Evolutionary conservation across 2,329 filamentous ascomycete genomes (phyloP), one percentile per base, ranked within the genome.

Genomic region (Calonectria crousiana): DNA sequence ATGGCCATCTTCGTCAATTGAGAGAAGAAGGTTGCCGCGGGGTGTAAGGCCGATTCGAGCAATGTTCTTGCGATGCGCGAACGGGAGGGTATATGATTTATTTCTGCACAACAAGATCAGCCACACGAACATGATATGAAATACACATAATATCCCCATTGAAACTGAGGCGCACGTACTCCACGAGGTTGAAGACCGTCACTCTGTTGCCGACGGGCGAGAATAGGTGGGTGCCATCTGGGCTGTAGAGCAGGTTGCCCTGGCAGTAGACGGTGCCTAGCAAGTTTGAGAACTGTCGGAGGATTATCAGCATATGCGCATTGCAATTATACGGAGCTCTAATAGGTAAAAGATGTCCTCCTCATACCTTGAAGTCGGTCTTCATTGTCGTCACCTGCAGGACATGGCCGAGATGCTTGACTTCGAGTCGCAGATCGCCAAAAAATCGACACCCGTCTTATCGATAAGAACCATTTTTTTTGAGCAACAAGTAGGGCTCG

Each of bases 201-300:
- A 99, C 95, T 83, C 95, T 90, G 87, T 98, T 99, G 83, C 97
- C 97, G 68, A 99, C 97, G 10, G 97, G 97, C 56, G 97, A 99
- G 82, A 97, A 95, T 78, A 99, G 91, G 87, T 95, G 96, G 81
- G 95, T 97, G 84, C 97, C 97, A 91, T 99, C 96, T 75, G 96
- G 95, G 81, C 95, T 97, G 89, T 97, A 99, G 84, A 98, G 91
- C 82, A 99, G 91, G 85, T 98, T 99, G 86, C 97, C 97, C 91
- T 96, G 95, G 88, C 95, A 95, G 89, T 98, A 99, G 84, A 99
- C 97, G 80, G 97, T 99, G 84, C 97, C 97, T 82, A 99, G 92
- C 84, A 99, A 91, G 87, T 98, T 99, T 84, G 96, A 98, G 88
- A 99, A 99, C 96, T 98, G 82, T n/a, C 30, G 13, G 13, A 49